Evolutionary conservation across 305 asterid species (phyloP), one percentile per base, ranked within the genome.

Genomic region (Fraxinus sp.): DNA sequence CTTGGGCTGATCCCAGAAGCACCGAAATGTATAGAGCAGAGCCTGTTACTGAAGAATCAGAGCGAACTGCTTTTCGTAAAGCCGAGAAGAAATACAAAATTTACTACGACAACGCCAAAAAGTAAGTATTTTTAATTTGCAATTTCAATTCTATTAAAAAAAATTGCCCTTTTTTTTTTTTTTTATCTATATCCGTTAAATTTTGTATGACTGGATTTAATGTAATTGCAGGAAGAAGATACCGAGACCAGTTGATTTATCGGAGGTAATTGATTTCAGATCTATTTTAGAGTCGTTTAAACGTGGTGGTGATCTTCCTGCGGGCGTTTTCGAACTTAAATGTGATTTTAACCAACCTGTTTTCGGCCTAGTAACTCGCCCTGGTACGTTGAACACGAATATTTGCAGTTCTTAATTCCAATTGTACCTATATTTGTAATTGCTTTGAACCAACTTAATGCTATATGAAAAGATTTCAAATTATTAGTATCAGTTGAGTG

Each of bases 21-120:
- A 32, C 78, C n/a, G 79, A 79, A 82, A 95, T 95, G 99, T 91
- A 94, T 84, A 88, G 88, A 57, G 74, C 97, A 64, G 95, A 90
- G 28, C 81, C 68, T 78, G 80, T 64, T 52, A 75, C 64, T 76
- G 95, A 90, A 32, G 95, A 92, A 78, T 89, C 88, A 24, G 98
- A 93, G 89, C 89, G 97, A 82, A 91, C 99, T 22, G 98, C 97
- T 80, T 94, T 96, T 84, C 91, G 98, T 13, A 93, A 86, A 84
- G 93, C 94, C 36, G 98, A 96, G 87, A 96, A 96, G 97, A 96
- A 91, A 79, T 96, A 94, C 88, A 96, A 96, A 82, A 88, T 94
- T 59, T 96, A 94, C 82, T 94, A 94, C 81, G 97, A 92, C 55
- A 87, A 82, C 85, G 77, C 87, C 83, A 93, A 87, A 88, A 96